Evolutionary conservation across 1,139 yeast species (phyloP), one percentile per base, ranked within the genome.

Genomic region (Pichia norvegensis): DNA sequence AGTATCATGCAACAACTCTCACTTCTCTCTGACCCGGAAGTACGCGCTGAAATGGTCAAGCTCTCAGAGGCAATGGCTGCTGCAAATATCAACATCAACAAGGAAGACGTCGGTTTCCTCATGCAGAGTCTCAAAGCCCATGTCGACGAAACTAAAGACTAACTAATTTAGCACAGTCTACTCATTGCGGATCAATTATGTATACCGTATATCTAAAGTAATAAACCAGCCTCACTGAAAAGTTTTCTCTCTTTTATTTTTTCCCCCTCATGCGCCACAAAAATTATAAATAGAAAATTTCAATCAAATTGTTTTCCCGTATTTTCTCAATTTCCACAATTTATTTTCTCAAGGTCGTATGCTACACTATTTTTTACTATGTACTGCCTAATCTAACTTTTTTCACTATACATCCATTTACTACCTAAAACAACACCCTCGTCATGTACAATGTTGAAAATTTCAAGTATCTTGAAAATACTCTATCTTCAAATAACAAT

Each of bases 401-500:
- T 10, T 7, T 25, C 11, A 10, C 10, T 10, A 25, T 3, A 7
- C 3, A 13, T 10, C 13, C n/a, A n/a, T n/a, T n/a, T n/a, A n/a
- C n/a, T n/a, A n/a, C n/a, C n/a, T n/a, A n/a, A 25, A 13, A 25
- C 27, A 7, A 25, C 33, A 29, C 19, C 2, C 9, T 16, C 19
- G 14, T 31, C 10, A 31, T 31, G 35, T 16, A 31, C 20, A 31
- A 17, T 31, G 35, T 16, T 16, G 20, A 16, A 31, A 31, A 16
- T 16, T 31, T 31, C 20, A 31, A 31, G 29, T 57, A 59, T 40
- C 50, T 59, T 38, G 46, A 53, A 35, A 57, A 56, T 40, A 59
- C 62, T 2, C 44, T 59, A 20, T 58, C 61, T 9, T 49, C 60
- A 1, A 56, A 58, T 40, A 59, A 58, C 29, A n/a, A 19, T 5